These are phyloP conservation scores for Diaporthe sp. DNA, from an alignment of 2,329 filamentous ascomycete genomes.

Conservation along the genomic window DNA sequence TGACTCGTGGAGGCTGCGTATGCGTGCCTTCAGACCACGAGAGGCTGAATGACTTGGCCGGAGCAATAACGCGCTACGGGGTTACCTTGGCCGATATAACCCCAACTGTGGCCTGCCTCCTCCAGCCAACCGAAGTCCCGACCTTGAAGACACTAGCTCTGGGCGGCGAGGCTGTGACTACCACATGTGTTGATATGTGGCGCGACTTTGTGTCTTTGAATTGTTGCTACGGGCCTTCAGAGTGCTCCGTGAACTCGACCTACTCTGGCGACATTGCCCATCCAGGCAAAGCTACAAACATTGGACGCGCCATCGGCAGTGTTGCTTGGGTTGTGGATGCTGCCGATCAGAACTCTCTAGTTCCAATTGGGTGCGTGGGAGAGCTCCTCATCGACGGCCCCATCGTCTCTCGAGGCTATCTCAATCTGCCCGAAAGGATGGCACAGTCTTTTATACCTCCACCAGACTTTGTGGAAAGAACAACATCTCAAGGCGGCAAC, in stretches of 20 bases:
- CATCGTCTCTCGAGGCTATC: constrained; percentile 59
- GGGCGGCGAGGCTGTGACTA: constrained; percentile 43
- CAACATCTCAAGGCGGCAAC: neutral
- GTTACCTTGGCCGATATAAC: constrained; percentile 44
- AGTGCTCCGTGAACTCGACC: constrained; percentile 36
- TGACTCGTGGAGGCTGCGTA: constrained; percentile 44
- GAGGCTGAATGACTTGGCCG: constrained; percentile 52
- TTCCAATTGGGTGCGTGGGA: constrained; percentile 41
- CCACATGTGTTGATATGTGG: constrained; percentile 40
- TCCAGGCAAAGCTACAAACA: constrained; percentile 40
- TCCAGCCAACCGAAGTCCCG: constrained; percentile 39
- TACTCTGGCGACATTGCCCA: neutral
- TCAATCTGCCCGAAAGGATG: constrained; percentile 56
- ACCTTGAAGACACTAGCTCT: constrained; percentile 40
- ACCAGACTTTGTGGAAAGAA: neutral
- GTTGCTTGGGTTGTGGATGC: constrained; percentile 48
- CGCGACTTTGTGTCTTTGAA: constrained; percentile 33
- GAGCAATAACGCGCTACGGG: constrained; percentile 42
- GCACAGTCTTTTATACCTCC: constrained; percentile 43
- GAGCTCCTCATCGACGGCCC: constrained; percentile 44
- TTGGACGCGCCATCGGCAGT: constrained; percentile 41
- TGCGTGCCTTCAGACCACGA: constrained; percentile 45
- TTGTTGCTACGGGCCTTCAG: constrained; percentile 43
- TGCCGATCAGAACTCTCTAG: constrained; percentile 42
- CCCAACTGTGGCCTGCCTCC: constrained; percentile 44